Evolutionary conservation across 1,139 yeast species (phyloP).

Genomic region (Taiozyma sp.): DNA sequence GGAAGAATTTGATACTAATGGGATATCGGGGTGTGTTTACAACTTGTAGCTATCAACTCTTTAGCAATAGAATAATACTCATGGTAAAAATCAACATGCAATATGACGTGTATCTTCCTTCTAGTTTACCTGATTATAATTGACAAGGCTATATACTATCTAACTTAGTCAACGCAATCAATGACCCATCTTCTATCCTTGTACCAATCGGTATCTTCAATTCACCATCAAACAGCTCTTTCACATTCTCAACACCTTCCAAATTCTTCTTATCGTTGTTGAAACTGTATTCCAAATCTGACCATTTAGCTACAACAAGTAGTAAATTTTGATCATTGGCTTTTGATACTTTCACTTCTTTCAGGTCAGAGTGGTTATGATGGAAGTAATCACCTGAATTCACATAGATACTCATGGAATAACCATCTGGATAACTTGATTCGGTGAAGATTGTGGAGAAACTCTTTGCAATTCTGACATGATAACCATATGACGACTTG

Average conservation of each 20-base stretch:
- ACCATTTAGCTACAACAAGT: constrained; percentile 61
- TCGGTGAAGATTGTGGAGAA: constrained; percentile 71
- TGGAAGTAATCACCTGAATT: constrained; percentile 62
- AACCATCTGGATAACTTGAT: constrained; percentile 63
- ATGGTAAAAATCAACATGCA: too few species aligned
- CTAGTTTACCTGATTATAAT: too few species aligned
- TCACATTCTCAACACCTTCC: constrained; percentile 48
- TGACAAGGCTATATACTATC: background rate
- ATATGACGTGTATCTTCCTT: too few species aligned
- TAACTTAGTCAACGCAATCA: constrained; percentile 53
- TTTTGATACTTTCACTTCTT: constrained; percentile 2
- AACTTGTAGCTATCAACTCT: background rate
- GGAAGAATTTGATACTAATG: background rate
- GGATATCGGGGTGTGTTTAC: background rate
- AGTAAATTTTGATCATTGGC: constrained; percentile 35
- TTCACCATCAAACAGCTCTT: constrained; percentile 67
- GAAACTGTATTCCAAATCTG: constrained; percentile 50
- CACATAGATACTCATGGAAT: constrained; percentile 59
- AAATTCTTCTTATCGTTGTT: constrained; percentile 41
- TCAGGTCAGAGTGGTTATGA: constrained; percentile 18
- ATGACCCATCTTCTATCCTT: constrained; percentile 66
- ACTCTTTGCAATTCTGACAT: constrained; percentile 59
- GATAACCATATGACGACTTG: constrained; percentile 66
- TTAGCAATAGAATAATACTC: too few species aligned
- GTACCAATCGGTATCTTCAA: constrained; percentile 50